Evolutionary conservation across 768 basidiomycete species (phyloP), one percentile per base, ranked within the genome.

Genomic region (Brasilioporus rufonigricans): DNA sequence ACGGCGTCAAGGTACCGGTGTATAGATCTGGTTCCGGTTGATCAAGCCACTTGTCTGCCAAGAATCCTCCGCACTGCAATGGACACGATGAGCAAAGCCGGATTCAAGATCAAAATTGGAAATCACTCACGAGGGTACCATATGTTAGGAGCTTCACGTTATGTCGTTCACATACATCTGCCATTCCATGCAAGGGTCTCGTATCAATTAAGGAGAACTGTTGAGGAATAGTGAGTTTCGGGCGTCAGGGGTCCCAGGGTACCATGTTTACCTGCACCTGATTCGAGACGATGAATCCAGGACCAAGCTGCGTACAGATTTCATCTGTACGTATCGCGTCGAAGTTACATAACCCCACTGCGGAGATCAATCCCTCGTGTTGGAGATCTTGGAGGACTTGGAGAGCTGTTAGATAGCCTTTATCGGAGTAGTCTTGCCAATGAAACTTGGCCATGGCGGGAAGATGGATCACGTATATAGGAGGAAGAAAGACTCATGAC

Each of bases 181-280:
- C 79, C 88, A 93, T 86, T 27, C 82, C 87, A 61, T 89, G 81
- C 40, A 89, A 74, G 13, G 88, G 87, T 6, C 91, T 80, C 5
- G 83, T 84, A 65, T 93, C 91, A 58, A 93, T 85, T 46, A 93
- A 69, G 7, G 91, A 93, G 63, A 91, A 91, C 91, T 92, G 58
- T 7, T 44, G n/a, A 18, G 10, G 32, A 10, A 5, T 32, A 44
- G 48, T 71, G 52, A 70, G 56, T 29, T 32, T 8, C 16, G 16
- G 21, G 31, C 23, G 24, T n/a, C 47, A 57, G 12, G 21, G 2
- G 10, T 27, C 29, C 24, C 24, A 43, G 24, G 44, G 26, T 10
- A 19, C 27, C 27, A 50, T 39, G 57, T 70, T 43, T 66, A 90
- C 90, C 78, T 88, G 90, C 9, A 93, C 83, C 72, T 93, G 91